Evolutionary conservation across 2,329 filamentous ascomycete genomes (phyloP), one percentile per base, ranked within the genome.

Genomic region (Cytospora schulzeri): DNA sequence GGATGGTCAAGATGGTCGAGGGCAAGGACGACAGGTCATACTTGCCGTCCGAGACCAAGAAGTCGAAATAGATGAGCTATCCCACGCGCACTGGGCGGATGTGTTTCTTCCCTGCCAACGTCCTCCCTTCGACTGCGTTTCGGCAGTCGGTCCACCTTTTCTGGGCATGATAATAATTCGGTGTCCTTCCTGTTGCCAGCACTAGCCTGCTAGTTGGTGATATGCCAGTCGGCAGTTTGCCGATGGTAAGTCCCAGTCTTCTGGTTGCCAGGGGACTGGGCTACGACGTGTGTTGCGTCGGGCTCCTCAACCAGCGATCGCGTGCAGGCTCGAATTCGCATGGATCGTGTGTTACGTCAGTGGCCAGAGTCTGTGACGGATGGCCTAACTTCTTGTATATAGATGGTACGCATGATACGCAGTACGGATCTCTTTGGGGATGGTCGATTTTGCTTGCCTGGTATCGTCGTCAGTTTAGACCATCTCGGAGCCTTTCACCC

Each of bases 1-100:
- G 81, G 71, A 88, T 93, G 68, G 86, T 93, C 64, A 84, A 88
- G 75, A 85, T 91, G 73, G 91, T 97, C 51, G 83, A 85, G 72
- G 83, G 83, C 56, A 68, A 69, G n/a, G 83, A 85, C 65, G 82
- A 83, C 69, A 80, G 83, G 52, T 78, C 76, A 8, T 85, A 85
- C 70, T 73, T 75, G 22, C 66, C 72, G 4, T 52, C 45, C n/a
- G 71, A 70, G 9, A 74, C 73, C 31, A 85, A 85, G 78, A 85
- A 84, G 79, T 77, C 72, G 60, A 75, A 75, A 62, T 79, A 74
- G 68, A 57, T 29, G 60, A 26, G 45, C 45, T 48, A 4, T 24
- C n/a, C 45, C n/a, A 22, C 45, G 4, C 19, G 14, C 8, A 2
- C 14, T 3, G 28, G 50, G 1, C 31, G 2, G 24, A 12, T 11